Evolutionary conservation across 768 basidiomycete genomes (phyloP), one percentile per base, ranked within the genome.

Genomic region (Auricularia heimuer): DNA sequence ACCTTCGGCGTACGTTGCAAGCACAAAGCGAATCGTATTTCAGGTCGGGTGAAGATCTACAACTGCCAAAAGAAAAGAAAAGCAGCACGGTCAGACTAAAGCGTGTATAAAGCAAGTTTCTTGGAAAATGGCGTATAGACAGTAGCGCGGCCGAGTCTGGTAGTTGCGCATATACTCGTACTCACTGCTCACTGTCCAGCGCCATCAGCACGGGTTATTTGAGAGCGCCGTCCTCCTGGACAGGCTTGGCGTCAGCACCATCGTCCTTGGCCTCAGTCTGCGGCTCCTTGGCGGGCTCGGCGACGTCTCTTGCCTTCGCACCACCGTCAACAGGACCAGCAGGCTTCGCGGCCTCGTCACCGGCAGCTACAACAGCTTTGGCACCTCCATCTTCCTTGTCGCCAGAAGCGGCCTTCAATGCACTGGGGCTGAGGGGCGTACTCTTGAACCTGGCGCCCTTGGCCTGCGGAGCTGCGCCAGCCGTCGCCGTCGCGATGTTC

Each of bases 401-500:
- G 44, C 18, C 44, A 4, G 18, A 6, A 10, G 21, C 16, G 47
- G 18, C 6, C 11, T 51, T 51, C 11, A 51, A 18, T 18, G 47
- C 47, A 18, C 47, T 54, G n/a, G 65, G 34, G 24, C 77, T 81
- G 37, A 88, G 75, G 37, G 87, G 88, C 70, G 83, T 89, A 70
- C 88, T 90, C 83, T 90, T 90, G 75, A 89, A 91, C 66, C 82
- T 79, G 24, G 79, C 76, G 29, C 84, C 85, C 70, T 85, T 87
- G 62, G 68, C 63, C 44, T 70, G 63, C 18, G 65, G 65, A 21
- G 66, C 10, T 64, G 39, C 63, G 44, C 68, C n/a, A 62, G 70
- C 39, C 4, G 64, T 65, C 21, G 69, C 56, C 68, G 66, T 33
- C 68, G 47, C 65, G 24, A 68, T 68, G 51, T n/a, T 66, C 56